These are phyloP conservation scores for Lasiosphaeris hirsuta DNA, from an alignment of 495 filamentous ascomycete genomes.

Conservation along the genomic window DNA sequence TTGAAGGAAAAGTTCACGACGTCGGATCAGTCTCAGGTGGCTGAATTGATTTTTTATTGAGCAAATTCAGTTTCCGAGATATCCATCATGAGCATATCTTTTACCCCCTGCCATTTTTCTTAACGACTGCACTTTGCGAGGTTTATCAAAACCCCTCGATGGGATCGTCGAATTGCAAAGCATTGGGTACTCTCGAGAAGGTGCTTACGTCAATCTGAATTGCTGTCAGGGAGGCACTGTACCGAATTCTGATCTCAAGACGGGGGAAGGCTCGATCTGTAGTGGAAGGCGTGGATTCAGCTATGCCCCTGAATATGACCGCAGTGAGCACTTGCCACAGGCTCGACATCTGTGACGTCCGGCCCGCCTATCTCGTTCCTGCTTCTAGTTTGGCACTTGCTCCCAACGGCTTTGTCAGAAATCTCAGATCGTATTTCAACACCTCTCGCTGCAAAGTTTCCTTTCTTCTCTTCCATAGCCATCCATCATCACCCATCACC, in stretches of 20 bases:
- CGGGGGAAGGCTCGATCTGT: too few species aligned
- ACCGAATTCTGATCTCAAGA: too few species aligned
- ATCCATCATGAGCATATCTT: background rate
- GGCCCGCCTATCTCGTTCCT: too few species aligned
- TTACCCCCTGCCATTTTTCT: background rate
- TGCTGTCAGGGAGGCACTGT: background rate
- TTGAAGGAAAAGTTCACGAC: conserved; percentile 62
- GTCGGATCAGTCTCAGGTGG: conserved; percentile 41
- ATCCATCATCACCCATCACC: conserved; percentile 18
- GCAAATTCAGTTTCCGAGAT: background rate
- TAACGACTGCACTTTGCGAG: background rate
- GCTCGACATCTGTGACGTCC: too few species aligned
- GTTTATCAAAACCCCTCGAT: background rate
- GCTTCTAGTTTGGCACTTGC: background rate
- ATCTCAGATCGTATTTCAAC: background rate
- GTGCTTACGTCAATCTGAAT: background rate
- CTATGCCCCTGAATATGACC: too few species aligned
- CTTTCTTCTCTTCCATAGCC: conserved; percentile 18
- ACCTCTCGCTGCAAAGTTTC: background rate
- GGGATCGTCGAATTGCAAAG: background rate
- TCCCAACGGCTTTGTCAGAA: background rate
- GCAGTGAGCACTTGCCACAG: too few species aligned
- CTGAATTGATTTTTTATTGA: conserved; percentile 61
- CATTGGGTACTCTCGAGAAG: background rate
- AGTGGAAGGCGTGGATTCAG: too few species aligned